These are phyloP conservation scores for Samsoniella hepiali DNA, from an alignment of 2,329 filamentous ascomycete species.

Conservation along the genomic window DNA sequence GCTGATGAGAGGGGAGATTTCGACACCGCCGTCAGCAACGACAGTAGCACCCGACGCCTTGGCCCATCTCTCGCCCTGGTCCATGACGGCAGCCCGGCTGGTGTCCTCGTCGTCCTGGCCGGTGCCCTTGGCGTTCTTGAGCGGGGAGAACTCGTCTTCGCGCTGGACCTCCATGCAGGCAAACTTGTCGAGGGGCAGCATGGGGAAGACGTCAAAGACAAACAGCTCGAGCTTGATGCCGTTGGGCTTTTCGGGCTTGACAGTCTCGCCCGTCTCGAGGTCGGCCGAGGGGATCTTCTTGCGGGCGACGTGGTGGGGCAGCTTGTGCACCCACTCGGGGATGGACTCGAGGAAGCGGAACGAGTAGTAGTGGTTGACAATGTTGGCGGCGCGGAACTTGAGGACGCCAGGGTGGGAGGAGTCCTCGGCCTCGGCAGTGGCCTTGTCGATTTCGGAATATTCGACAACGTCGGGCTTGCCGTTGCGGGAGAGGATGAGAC, in stretches of 20 bases:
- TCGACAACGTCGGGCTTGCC: slow-evolving; percentile 96
- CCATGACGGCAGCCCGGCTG: slow-evolving; percentile 84
- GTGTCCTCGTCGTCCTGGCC: slow-evolving; percentile 94
- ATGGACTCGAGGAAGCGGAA: slow-evolving; percentile 89
- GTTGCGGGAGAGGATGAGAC: slow-evolving; percentile 91
- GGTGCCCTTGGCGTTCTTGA: slow-evolving; percentile 85
- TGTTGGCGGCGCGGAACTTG: slow-evolving; percentile 97
- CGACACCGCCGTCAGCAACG: slow-evolving; percentile 68
- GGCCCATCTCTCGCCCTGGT: slow-evolving; percentile 84
- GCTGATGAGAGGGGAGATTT: slow-evolving; percentile 89
- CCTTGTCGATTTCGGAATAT: slow-evolving; percentile 92
- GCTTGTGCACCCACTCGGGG: slow-evolving; percentile 76
- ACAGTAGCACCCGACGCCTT: slow-evolving; percentile 74
- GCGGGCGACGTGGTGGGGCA: slow-evolving; percentile 92
- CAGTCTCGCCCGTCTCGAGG: slow-evolving; percentile 68
- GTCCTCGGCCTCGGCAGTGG: slow-evolving; percentile 86
- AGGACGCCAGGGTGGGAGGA: slow-evolving; percentile 75
- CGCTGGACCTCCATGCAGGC: slow-evolving; percentile 94
- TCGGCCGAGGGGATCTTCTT: slow-evolving; percentile 97
- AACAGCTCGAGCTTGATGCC: slow-evolving; percentile 99
- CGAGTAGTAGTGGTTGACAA: slow-evolving; percentile 99
- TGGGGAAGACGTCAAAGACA: slow-evolving; percentile 96
- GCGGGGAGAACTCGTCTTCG: slow-evolving; percentile 95
- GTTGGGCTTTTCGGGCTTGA: slow-evolving; percentile 94
- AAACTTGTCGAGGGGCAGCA: slow-evolving; percentile 82